A percentile compares a stretch with the other conserved stretches of the same genome.
phyloP scores from a whole-genome alignment of 495 filamentous ascomycete species.

The Hapsidospora chrysogenum region DNA sequence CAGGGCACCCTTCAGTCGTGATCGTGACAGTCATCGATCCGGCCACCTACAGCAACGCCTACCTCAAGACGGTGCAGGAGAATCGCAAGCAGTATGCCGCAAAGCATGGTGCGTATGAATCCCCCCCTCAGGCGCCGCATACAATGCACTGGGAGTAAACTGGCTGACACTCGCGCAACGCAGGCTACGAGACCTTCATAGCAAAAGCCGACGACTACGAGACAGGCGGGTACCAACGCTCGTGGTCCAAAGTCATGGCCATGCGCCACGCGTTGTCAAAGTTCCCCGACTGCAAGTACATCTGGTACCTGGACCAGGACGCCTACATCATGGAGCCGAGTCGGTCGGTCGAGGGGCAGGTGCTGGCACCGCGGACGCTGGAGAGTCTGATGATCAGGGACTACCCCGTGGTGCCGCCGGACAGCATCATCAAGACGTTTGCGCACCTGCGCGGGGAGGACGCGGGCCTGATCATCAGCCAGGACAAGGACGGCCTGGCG shows the following conservation, averaged over 20 bases:
- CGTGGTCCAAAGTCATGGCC: conserved; percentile 75
- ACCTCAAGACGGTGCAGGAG: conserved; percentile 53
- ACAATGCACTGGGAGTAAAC: neutral
- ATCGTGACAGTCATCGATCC: conserved; percentile 75
- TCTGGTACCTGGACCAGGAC: conserved; percentile 74
- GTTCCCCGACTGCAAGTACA: conserved; percentile 53
- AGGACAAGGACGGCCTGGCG: conserved; percentile 68
- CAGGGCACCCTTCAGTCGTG: conserved; percentile 64
- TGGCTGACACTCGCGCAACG: neutral
- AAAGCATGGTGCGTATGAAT: conserved; percentile 54
- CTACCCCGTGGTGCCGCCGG: conserved; percentile 75
- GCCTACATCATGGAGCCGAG: conserved; percentile 79
- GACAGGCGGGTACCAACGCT: conserved; percentile 40
- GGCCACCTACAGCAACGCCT: conserved; percentile 38
- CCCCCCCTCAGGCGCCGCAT: neutral
- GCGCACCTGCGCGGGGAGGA: conserved; percentile 56
- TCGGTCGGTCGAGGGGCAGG: conserved; percentile 46
- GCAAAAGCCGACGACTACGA: conserved; percentile 62
- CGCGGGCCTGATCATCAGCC: conserved; percentile 70
- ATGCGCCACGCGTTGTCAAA: conserved; percentile 75
- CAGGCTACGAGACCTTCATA: conserved; percentile 83
- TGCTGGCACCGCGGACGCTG: conserved; percentile 49
- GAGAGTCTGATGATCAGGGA: conserved; percentile 74
- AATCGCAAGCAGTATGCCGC: conserved; percentile 78
- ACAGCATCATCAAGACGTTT: conserved; percentile 94